Evolutionary conservation across 352 stramenopile genomes (phyloP), one percentile per base, ranked within the genome.

Genomic region (Phytopythium cucurbitacearum): DNA sequence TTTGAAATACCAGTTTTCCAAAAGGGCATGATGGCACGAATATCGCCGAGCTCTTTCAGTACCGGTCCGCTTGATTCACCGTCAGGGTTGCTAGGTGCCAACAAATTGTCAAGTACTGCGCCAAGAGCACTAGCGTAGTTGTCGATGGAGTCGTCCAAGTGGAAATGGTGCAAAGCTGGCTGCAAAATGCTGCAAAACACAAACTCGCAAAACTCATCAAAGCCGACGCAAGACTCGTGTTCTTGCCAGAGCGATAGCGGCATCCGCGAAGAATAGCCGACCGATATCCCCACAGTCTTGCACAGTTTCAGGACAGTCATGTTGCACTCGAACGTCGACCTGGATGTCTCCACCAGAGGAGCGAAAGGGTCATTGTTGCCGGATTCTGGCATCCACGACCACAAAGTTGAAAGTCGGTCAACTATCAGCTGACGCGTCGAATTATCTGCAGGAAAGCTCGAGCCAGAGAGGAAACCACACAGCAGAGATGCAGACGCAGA

Each of bases 251-350:
- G 62, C 15, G 61, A 61, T 43, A 74, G 37, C 5, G 34, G 45
- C 28, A 46, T 66, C 32, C 40, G 51, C 16, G 49, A 43, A 12
- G 53, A 57, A 6, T 51, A 48, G 8, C 61, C 37, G 13, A 83
- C 44, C 6, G 64, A 60, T 38, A 85, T 84, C 3, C 78, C 78
- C 0, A 80, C 60, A 1, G 64, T 45, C 49, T 85, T 85, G 62
- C 71, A 83, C 7, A 89, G 46, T 51, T 82, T 85, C 32, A 74
- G 73, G 41, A 87, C 72, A 7, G 69, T 48, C 64, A 82, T 76
- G 44, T 53, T 76, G 53, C 75, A 86, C 50, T 87, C 75, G 28
- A 82, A 73, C 13, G 71, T 50, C 6, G 78, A 80, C 42, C 71
- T 80, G 34, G 34, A 37, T 7, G 51, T 37, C 55, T 40, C 48